Evolutionary conservation across 257 asterid genomes (phyloP).

Genomic region (Petunia secreta): DNA sequence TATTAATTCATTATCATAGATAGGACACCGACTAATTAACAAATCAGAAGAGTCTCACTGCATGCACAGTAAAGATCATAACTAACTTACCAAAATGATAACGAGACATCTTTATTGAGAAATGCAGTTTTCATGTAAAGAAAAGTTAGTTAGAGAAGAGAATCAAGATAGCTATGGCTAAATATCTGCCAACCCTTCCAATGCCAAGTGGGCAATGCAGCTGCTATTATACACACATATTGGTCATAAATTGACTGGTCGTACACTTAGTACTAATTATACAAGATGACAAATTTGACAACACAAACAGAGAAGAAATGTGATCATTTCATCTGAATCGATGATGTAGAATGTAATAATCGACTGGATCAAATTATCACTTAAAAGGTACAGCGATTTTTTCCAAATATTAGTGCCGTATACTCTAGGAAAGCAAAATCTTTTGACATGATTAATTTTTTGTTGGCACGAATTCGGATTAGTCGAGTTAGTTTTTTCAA

Average conservation of each 20-base stretch:
- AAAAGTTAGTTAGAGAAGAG: background rate
- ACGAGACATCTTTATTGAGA: background rate
- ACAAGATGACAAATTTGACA: background rate
- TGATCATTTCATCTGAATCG: background rate
- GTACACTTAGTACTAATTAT: background rate
- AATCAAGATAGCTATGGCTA: background rate
- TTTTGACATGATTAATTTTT: no score
- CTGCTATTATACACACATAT: conserved; percentile 23
- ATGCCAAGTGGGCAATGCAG: conserved; percentile 16
- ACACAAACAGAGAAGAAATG: background rate
- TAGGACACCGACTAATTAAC: background rate
- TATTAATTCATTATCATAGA: no score
- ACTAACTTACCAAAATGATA: background rate
- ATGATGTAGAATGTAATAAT: background rate
- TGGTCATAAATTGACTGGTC: background rate
- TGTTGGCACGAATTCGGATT: background rate
- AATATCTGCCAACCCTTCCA: conserved; percentile 18
- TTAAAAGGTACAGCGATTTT: no score
- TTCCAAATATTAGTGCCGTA: no score
- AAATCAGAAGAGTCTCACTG: background rate
- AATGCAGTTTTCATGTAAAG: background rate
- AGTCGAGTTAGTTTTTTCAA: background rate
- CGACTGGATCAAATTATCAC: background rate
- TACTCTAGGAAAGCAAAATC: no score
- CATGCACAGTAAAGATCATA: background rate